phyloP scores from a whole-genome alignment of 192 early-diverging fungal species.

The Backusella tuberculispora region DNA sequence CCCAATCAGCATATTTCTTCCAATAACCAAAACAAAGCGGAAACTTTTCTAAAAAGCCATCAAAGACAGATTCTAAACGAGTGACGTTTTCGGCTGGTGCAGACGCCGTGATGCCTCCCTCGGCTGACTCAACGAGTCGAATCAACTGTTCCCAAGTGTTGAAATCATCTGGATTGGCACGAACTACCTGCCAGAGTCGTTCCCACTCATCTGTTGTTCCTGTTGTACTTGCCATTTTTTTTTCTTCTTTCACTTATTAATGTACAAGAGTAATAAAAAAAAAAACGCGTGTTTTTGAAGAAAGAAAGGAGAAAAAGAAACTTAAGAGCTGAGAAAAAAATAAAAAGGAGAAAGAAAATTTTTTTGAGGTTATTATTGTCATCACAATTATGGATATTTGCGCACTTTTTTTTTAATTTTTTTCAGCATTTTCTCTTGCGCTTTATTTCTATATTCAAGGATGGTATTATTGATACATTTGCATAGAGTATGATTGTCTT shows the following conservation, averaged over 20 bases:
- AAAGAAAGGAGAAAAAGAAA: not conserved
- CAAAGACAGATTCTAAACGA: slow-evolving; percentile 61
- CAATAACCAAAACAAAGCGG: slow-evolving; percentile 82
- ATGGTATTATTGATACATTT: too few species aligned
- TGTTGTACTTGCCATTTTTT: not conserved
- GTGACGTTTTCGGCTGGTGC: slow-evolving; percentile 50
- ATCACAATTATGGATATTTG: not conserved
- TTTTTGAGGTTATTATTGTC: not conserved
- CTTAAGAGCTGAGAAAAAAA: not conserved
- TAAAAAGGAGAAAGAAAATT: not conserved
- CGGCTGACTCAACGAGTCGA: slow-evolving; percentile 56
- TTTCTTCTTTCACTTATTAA: too few species aligned
- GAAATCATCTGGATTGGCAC: slow-evolving; percentile 66
- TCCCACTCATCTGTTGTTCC: slow-evolving; percentile 49
- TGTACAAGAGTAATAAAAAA: not conserved
- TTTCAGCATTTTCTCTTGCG: not conserved
- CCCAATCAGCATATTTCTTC: slow-evolving; percentile 78
- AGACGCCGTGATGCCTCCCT: slow-evolving; percentile 56
- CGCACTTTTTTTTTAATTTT: not conserved
- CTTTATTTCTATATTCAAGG: too few species aligned
- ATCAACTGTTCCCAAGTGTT: slow-evolving; percentile 71
- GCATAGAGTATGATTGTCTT: not conserved
- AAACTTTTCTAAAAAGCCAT: slow-evolving; percentile 69
- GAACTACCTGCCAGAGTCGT: slow-evolving; percentile 58
- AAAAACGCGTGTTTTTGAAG: not conserved